Conservation (phyloP, 805 yeast species). For the Barnettozyma sp. region DNA sequence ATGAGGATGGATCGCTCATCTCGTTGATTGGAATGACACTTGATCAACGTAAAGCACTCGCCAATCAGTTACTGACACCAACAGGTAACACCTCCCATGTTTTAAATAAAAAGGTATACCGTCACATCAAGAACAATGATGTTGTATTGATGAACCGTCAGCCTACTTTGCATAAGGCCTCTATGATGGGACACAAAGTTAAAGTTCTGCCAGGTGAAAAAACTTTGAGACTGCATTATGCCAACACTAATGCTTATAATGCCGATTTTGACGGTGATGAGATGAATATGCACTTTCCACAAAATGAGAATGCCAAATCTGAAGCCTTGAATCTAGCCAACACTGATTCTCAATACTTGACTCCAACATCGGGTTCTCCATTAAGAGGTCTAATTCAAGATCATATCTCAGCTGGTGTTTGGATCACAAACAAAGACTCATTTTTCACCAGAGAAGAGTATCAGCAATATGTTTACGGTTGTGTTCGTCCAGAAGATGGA, state of each 20-base stretch:
- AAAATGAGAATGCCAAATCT: constrained; percentile 92
- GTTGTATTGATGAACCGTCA: constrained; percentile 98
- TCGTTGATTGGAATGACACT: constrained; percentile 81
- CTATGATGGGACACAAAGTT: constrained; percentile 99
- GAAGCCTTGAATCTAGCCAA: constrained; percentile 94
- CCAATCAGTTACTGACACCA: constrained; percentile 92
- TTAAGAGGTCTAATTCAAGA: constrained; percentile 98
- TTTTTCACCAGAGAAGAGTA: constrained; percentile 87
- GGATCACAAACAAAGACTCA: constrained; percentile 91
- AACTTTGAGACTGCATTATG: constrained; percentile 93
- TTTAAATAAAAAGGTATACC: constrained; percentile 83
- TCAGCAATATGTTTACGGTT: constrained; percentile 89
- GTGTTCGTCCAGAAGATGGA: constrained; percentile 96
- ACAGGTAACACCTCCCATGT: constrained; percentile 46
- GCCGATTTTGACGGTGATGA: constrained; percentile 99
- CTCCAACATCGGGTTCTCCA: constrained; percentile 98
- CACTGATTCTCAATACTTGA: constrained; percentile 94
- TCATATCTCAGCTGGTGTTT: constrained; percentile 97
- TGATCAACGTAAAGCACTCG: constrained; percentile 92
- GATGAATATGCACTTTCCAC: constrained; percentile 99
- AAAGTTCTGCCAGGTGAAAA: constrained; percentile 96
- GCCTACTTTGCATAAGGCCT: constrained; percentile 97
- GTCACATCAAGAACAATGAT: constrained; percentile 93
- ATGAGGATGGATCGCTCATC: constrained; percentile 84
- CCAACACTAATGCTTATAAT: constrained; percentile 97